phyloP scores from a whole-genome alignment of 768 basidiomycete species.

The Agrocybe pediades region DNA sequence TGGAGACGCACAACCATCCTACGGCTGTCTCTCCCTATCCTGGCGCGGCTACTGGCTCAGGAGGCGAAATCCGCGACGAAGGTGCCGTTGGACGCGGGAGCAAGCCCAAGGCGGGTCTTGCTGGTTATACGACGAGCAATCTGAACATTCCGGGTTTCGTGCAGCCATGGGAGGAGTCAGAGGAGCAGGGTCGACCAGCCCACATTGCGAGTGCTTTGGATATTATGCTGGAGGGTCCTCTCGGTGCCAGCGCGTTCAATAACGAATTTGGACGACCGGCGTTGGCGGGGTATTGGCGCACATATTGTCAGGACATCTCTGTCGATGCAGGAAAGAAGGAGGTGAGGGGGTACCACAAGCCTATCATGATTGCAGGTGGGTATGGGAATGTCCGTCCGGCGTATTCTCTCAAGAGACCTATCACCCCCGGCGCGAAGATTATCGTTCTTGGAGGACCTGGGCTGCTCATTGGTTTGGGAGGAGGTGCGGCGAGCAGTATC shows the following conservation, averaged over 20 bases:
- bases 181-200: constrained; percentile 84
- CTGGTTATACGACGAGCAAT: constrained; percentile 93
- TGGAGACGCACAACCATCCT: constrained; percentile 99
- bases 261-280: constrained; percentile 98
- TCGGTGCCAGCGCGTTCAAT: constrained; percentile 96
- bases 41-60: constrained; percentile 98
- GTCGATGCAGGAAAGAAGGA: constrained; percentile 52
- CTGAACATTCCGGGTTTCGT: constrained; percentile 87
- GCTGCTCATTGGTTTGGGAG: constrained; percentile 94
- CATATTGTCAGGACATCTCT: constrained; percentile 72
- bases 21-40: constrained; percentile 98
- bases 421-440: constrained; percentile 82
- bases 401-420: constrained; percentile 78
- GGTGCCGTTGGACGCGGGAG: constrained; percentile 95
- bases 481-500: constrained; percentile 95
- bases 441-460: constrained; percentile 96
- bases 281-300: constrained; percentile 92
- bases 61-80: constrained; percentile 98
- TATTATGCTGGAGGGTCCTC: constrained; percentile 96
- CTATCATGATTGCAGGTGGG: constrained; percentile 99
- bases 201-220: constrained; percentile 94
- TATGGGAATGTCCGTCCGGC: constrained; percentile 88
- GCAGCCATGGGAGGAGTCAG: constrained; percentile 98
- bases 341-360: constrained; percentile 97
- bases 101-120: constrained; percentile 92